phyloP scores from a whole-genome alignment of 2,329 filamentous ascomycete genomes.

The Neopestalotiopsis sp. region DNA sequence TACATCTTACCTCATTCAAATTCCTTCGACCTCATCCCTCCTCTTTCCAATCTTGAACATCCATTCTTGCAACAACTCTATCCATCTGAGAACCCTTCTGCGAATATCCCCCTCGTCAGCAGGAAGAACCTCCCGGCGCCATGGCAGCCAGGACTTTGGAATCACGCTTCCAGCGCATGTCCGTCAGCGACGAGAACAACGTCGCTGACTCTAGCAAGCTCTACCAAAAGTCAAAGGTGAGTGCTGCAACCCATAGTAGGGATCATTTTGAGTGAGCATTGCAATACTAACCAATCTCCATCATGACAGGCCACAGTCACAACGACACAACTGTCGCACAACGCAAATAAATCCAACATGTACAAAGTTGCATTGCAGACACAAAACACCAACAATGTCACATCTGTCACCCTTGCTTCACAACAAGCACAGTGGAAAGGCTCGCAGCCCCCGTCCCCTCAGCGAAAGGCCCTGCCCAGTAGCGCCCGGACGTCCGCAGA shows the following conservation, averaged over 20 bases:
- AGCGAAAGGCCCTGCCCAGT: constrained; percentile 53
- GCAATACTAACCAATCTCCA: constrained; percentile 29
- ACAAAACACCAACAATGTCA: constrained; percentile 70
- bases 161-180: constrained; percentile 86
- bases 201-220: constrained; percentile 55
- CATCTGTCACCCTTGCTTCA: constrained; percentile 71
- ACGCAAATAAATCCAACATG: constrained; percentile 75
- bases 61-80: background rate
- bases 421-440: constrained; percentile 65
- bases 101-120: background rate
- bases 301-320: constrained; percentile 47
- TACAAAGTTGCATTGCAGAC: constrained; percentile 86
- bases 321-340: constrained; percentile 53
- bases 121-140: constrained; percentile 19
- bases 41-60: background rate
- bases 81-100: background rate
- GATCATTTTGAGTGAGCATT: background rate
- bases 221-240: constrained; percentile 81
- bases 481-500: constrained; percentile 54
- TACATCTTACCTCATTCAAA: background rate
- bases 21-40: background rate
- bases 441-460: constrained; percentile 53
- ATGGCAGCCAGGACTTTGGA: constrained; percentile 84
- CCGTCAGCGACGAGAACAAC: constrained; percentile 88
- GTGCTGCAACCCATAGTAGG: constrained; percentile 44